Conservation (phyloP, 225 moss, liverwort and hornwort species). For the Anthoceros angustus region DNA sequence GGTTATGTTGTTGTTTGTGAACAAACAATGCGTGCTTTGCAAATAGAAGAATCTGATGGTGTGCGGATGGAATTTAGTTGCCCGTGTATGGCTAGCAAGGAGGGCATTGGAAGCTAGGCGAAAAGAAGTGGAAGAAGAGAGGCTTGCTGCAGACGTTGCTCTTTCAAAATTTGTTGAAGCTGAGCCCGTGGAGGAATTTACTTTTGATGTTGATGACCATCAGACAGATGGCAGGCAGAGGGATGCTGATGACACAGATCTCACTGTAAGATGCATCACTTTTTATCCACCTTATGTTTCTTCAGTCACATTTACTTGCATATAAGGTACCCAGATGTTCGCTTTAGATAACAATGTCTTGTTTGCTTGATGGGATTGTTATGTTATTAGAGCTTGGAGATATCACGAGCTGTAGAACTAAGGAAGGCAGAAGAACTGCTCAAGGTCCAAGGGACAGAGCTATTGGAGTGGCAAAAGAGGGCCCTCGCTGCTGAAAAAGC, state of each 20-base stretch:
- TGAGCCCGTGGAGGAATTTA: background rate
- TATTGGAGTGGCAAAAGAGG: conserved; percentile 78
- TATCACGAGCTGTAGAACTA: conserved; percentile 11
- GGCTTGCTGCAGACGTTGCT: conserved; percentile 17
- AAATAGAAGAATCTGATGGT: background rate
- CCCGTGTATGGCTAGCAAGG: conserved; percentile 58
- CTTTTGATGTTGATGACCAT: background rate
- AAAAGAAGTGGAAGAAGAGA: conserved; percentile 29
- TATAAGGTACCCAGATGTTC: no score
- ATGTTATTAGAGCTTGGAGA: no score
- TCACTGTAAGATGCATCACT: no score
- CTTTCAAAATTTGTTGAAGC: conserved; percentile 17
- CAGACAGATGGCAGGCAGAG: background rate
- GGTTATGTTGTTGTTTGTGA: background rate
- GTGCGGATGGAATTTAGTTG: conserved; percentile 18
- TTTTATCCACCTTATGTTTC: no score
- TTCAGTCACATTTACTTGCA: no score
- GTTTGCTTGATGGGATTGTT: no score
- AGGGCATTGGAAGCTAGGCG: conserved; percentile 23
- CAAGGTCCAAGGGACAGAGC: conserved; percentile 76
- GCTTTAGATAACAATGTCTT: no score
- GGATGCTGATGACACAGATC: no score
- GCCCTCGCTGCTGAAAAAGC: conserved; percentile 85
- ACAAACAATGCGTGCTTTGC: background rate
- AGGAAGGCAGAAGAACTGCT: conserved; percentile 42